Percentiles rank a stretch among this genome's conserved stretches.
Evolutionary conservation across 1,284 basidiomycete species (phyloP).

Genomic region (Apiotrichum veenhuisii): DNA sequence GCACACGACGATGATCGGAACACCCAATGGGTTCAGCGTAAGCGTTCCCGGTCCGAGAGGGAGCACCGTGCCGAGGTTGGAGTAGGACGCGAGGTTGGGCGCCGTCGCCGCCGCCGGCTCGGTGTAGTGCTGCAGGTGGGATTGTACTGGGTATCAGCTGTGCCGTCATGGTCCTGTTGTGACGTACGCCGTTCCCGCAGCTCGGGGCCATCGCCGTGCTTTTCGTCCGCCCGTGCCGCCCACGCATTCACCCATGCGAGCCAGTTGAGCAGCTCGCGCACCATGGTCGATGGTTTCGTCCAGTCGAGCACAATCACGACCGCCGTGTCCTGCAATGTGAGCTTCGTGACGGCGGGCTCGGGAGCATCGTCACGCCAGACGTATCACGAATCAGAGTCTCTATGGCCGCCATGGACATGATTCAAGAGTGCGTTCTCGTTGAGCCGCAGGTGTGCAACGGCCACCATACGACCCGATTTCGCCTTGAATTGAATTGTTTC

Average conservation of each 20-base stretch:
- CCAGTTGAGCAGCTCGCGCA: constrained; percentile 75
- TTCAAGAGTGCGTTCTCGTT: too few species aligned
- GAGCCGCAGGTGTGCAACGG: too few species aligned
- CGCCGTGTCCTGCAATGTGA: constrained; percentile 61
- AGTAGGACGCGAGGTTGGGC: constrained; percentile 8
- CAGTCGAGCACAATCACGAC: constrained; percentile 90
- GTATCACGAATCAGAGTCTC: too few species aligned
- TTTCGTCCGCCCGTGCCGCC: constrained; percentile 48
- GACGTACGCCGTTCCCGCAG: constrained; percentile 73
- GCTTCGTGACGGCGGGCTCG: too few species aligned
- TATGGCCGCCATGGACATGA: too few species aligned
- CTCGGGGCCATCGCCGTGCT: constrained; percentile 62
- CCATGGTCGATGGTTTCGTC: constrained; percentile 87
- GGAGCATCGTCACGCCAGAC: too few species aligned
- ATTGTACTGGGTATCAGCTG: constrained; percentile 69
- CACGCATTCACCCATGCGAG: constrained; percentile 76
- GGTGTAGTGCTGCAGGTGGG: constrained; percentile 78
- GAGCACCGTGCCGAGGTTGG: constrained; percentile 54
- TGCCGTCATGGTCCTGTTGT: neutral
- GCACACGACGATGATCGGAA: constrained; percentile 85
- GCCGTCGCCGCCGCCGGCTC: constrained; percentile 62
- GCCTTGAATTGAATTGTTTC: too few species aligned
- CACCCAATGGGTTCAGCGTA: constrained; percentile 73
- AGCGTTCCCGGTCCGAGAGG: constrained; percentile 74
- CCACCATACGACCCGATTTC: too few species aligned